Evolutionary conservation across 2,329 filamentous ascomycete species (phyloP).

Genomic region (Ceratocystis colombiana): DNA sequence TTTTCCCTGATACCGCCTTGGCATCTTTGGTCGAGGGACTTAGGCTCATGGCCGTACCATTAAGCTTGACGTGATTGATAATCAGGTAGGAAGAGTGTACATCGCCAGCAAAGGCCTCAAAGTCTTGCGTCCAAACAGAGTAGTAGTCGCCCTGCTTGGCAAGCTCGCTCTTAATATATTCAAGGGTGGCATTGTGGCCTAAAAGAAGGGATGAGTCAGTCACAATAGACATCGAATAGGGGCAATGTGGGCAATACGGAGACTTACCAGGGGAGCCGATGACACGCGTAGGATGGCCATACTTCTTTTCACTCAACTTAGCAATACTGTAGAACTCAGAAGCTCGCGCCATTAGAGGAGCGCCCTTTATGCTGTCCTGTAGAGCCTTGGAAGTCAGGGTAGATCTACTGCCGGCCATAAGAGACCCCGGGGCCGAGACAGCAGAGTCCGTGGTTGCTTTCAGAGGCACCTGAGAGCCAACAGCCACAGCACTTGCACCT

Average conservation of each 20-base stretch:
- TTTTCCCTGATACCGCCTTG: constrained; percentile 48
- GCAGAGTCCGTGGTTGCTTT: neutral
- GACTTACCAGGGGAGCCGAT: constrained; percentile 53
- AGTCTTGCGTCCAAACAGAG: constrained; percentile 51
- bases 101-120: constrained; percentile 51
- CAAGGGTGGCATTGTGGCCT: constrained; percentile 54
- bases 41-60: constrained; percentile 50
- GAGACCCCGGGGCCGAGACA: neutral
- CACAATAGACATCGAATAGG: neutral
- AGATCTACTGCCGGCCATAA: constrained; percentile 30
- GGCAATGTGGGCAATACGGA: constrained; percentile 19
- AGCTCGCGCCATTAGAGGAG: constrained; percentile 49
- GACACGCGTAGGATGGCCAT: constrained; percentile 58
- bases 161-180: constrained; percentile 51
- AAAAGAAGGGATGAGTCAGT: constrained; percentile 10
- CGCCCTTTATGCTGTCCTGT: constrained; percentile 45
- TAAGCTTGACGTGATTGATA: constrained; percentile 43
- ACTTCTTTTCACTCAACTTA: constrained; percentile 48
- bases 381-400: constrained; percentile 46
- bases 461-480: constrained; percentile 21
- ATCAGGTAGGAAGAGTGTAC: constrained; percentile 50
- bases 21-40: constrained; percentile 54
- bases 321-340: constrained; percentile 54
- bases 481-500: constrained; percentile 20
- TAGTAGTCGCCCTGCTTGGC: constrained; percentile 51